These are phyloP conservation scores for Saccharomycopsis sp. DNA, from an alignment of 805 yeast genomes.

Conservation along the genomic window DNA sequence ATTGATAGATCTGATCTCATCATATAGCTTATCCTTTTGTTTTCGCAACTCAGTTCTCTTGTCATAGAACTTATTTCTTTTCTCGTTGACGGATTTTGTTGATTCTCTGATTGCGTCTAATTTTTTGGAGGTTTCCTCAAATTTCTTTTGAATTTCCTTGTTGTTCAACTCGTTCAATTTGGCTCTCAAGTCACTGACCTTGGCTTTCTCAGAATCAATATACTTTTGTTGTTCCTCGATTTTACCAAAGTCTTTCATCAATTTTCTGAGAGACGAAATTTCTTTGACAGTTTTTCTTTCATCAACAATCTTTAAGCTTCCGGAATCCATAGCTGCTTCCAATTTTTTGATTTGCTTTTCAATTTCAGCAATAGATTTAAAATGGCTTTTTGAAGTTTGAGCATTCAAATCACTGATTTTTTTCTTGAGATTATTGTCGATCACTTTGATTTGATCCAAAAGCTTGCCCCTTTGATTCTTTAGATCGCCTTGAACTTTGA, in stretches of 20 bases:
- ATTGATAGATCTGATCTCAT: conserved; percentile 60
- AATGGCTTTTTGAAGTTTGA: conserved; percentile 58
- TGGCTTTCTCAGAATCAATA: conserved; percentile 70
- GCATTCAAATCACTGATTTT: conserved; percentile 69
- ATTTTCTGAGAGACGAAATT: conserved; percentile 73
- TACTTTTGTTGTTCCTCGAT: conserved; percentile 71
- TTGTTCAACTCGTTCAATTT: conserved; percentile 48
- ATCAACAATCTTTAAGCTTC: conserved; percentile 78
- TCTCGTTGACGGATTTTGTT: conserved; percentile 55
- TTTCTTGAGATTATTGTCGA: conserved; percentile 67
- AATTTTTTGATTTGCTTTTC: conserved; percentile 57
- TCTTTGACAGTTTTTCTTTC: conserved; percentile 84
- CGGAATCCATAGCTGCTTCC: conserved; percentile 71
- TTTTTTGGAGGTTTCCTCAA: conserved; percentile 60
- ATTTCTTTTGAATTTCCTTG: conserved; percentile 59
- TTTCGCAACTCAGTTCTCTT: conserved; percentile 62
- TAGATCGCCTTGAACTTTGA: conserved; percentile 40
- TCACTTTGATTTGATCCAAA: conserved; percentile 59
- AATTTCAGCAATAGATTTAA: conserved; percentile 61
- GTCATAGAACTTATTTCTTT: conserved; percentile 56
- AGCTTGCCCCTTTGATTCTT: conserved; percentile 40
- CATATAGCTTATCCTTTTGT: conserved; percentile 62
- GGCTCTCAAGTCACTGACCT: conserved; percentile 69
- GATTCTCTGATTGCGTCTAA: conserved; percentile 58
- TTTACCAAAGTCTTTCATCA: conserved; percentile 68